Base-by-base conservation (phyloP, 371 early-diverging fungal genomes). In the Sporodiniella umbellata region DNA sequence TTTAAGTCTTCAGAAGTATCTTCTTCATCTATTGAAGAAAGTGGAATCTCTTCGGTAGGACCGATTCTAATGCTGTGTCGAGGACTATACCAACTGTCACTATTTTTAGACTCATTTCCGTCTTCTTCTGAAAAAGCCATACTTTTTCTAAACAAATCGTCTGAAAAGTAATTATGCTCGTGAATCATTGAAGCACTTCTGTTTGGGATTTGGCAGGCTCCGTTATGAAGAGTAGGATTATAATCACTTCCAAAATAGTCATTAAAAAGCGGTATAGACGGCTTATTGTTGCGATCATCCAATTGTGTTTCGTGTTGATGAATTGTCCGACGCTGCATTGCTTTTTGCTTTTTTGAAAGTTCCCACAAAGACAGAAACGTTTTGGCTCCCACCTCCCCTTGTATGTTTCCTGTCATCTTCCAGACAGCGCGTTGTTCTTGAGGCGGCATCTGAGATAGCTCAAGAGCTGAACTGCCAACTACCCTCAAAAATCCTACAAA, bases 371-470 rank as follows among this genome's bases (percentile, higher is more conserved):
- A 51, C 31, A 73, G 52, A 26, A 87, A 60, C n/a, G 79, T 31
- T 42, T 79, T 78, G 1, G 79, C 81, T 18, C 82, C 90, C 8
- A 75, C 74, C 4, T 56, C 61, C 6, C 80, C 82, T 19, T 81
- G 75, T 49, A 84, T 73, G 51, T 87, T 86, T 8, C 79, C 82
- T 8, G 74, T 75, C 19, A 88, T 62, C 37, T 84, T 75, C 70
- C 79, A 76, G 2, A 80, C 69, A 0, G 81, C 78, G 4, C 86
- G 75, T 39, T 82, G 77, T 6, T 62, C 59, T 49, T 83, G 85
- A 7, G 85, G 83, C 21, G 71, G 56, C 49, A 78, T 79, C 19
- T 67, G 54, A 45, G 83, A 81, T 3, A 85, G 65, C 17, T 84
- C 79, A 40, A 84, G 45, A 46, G 67, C 66, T 22, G 72, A 78